Evolutionary conservation across 2,329 filamentous ascomycete species (phyloP).

Genomic region (Elsinoe necatrix): DNA sequence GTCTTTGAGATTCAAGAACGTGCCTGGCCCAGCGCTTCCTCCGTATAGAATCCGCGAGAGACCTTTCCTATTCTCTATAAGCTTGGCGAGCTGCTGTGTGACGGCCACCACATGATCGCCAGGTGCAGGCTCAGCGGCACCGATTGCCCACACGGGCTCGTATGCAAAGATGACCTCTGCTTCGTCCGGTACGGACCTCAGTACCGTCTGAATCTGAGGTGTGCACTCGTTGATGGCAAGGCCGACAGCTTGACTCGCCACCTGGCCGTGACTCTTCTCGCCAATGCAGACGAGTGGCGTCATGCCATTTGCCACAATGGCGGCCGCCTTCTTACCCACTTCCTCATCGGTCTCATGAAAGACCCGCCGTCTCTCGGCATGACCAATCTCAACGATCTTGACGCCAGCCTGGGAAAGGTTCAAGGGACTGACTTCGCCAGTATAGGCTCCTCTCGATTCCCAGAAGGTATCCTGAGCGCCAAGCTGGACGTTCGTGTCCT

Average conservation of each 20-base stretch:
- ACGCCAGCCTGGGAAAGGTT: constrained; percentile 61
- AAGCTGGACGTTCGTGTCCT: constrained; percentile 47
- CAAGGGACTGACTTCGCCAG: constrained; percentile 65
- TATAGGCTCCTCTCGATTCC: constrained; percentile 64
- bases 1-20: constrained; percentile 58
- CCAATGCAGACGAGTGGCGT: constrained; percentile 74
- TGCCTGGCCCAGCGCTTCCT: constrained; percentile 70
- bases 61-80: constrained; percentile 45
- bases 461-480: constrained; percentile 71
- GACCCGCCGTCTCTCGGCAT: constrained; percentile 65
- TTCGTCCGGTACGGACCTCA: constrained; percentile 51
- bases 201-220: constrained; percentile 55
- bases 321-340: constrained; percentile 60
- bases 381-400: constrained; percentile 67
- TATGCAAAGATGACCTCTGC: constrained; percentile 72
- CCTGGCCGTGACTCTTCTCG: constrained; percentile 46
- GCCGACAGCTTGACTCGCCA: constrained; percentile 43
- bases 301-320: constrained; percentile 60
- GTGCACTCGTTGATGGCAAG: constrained; percentile 58
- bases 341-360: constrained; percentile 67
- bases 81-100: constrained; percentile 54
- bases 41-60: constrained; percentile 68
- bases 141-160: constrained; percentile 85
- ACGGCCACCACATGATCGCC: constrained; percentile 66
- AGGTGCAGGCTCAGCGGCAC: constrained; percentile 60